Evolutionary conservation across 495 filamentous ascomycete genomes (phyloP).

Genomic region (Aspergillus egyptiacus): DNA sequence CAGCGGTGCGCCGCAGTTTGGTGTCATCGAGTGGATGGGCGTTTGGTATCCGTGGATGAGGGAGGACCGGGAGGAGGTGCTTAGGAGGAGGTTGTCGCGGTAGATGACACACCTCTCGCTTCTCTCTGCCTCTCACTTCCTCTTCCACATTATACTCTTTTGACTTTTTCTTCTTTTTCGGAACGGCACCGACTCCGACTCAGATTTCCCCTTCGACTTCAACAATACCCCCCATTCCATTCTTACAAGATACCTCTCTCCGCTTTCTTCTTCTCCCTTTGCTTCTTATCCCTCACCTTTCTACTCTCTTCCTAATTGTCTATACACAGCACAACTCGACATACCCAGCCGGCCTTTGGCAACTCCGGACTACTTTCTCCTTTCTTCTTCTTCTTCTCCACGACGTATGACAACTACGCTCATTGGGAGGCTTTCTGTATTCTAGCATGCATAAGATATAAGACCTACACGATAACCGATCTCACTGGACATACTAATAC

Average conservation of each 20-base stretch:
- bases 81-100: not conserved
- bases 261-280: too few relatives aligned
- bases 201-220: not conserved
- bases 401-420: not conserved
- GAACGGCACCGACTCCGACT: not conserved
- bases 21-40: constrained; percentile 35
- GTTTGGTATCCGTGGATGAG: constrained; percentile 45
- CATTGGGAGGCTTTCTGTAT: constrained; percentile 9
- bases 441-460: constrained; percentile 10
- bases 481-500: too few relatives aligned
- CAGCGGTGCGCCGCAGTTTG: constrained; percentile 23
- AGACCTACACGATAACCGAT: too few relatives aligned
- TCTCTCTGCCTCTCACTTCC: not conserved
- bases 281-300: too few relatives aligned
- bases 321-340: too few relatives aligned
- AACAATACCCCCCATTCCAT: not conserved
- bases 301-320: too few relatives aligned
- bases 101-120: not conserved
- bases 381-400: not conserved
- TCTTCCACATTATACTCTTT: not conserved
- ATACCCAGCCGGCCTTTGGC: too few relatives aligned
- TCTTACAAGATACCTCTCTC: constrained; percentile 6
- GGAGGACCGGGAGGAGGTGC: constrained; percentile 22
- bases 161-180: not conserved
- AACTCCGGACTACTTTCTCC: too few relatives aligned